Base-by-base conservation (phyloP, 345 rosid genomes). In the Iberis pinnata region DNA sequence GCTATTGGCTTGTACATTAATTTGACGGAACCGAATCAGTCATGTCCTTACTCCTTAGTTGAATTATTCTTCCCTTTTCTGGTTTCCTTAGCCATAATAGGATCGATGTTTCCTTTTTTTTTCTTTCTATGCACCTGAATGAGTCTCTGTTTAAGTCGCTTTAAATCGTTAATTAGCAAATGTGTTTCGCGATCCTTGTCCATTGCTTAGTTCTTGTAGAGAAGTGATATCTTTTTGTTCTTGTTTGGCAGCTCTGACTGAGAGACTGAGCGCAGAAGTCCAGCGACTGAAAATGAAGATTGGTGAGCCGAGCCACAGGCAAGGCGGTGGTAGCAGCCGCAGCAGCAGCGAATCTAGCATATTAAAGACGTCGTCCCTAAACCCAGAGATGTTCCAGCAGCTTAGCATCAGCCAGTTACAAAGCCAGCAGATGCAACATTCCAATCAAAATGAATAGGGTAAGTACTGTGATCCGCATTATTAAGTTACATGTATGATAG, bases 231-330 rank as follows among this genome's bases (percentile, higher is more conserved):
- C 6, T 22, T 22, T 22, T 42, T 31, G 24, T 17, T 46, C 7
- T 8, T 43, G 12, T 53, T 33, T 59, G 52, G 61, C 76, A 77
- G 86, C 80, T 52, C 49, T 77, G 51, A 71, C 75, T 20, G 83
- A 80, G 41, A 69, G 75, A 40, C 59, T 77, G 49, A 60, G 43
- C 16, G 69, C 58, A 12, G 83, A 80, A 61, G 74, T 73, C 22
- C 79, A 61, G 43, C 75, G 79, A 18, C 42, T 80, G 68, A 73
- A 68, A 48, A 15, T 54, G 7, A 33, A 61, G 5, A 64, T 51
- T 4, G 61, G 75, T 6, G 77, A 73, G 56, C 71, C 40, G 64
- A 77, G 50, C 70, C 65, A 51, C 61, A 44, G 53, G 62, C 56
- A 49, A 49, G 18, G 53, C n/a, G 42, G 53, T 17, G 42, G 6